phyloP scores from a whole-genome alignment of 495 filamentous ascomycete species.

The Bombardia bombarda region DNA sequence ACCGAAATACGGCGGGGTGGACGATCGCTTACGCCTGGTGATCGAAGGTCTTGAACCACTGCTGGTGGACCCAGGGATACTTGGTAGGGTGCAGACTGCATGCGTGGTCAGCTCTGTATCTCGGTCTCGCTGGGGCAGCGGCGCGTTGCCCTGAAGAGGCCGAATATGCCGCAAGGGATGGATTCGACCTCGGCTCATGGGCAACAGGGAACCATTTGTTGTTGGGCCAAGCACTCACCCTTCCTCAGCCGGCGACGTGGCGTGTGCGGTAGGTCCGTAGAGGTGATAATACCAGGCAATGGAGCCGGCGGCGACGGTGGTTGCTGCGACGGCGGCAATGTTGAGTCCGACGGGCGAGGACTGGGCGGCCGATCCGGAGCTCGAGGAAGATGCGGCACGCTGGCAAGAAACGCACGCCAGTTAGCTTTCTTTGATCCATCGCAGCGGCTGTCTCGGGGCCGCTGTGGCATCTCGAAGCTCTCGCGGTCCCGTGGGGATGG shows the following conservation, averaged over 20 bases:
- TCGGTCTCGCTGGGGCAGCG: constrained; percentile 3
- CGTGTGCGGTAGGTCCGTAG: constrained; percentile 78
- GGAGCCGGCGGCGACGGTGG: constrained; percentile 74
- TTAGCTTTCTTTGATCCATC: constrained; percentile 13
- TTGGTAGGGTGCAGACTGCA: constrained; percentile 77
- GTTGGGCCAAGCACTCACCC: constrained; percentile 61
- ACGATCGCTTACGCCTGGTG: constrained; percentile 72
- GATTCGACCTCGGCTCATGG: constrained; percentile 13
- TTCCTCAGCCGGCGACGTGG: constrained; percentile 92
- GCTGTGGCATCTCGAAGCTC: too few species aligned
- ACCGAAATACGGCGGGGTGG: not conserved
- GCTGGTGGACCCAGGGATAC: constrained; percentile 93
- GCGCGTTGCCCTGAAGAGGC: constrained; percentile 4
- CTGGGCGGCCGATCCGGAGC: constrained; percentile 47
- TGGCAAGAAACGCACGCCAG: constrained; percentile 29
- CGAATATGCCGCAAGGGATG: constrained; percentile 28
- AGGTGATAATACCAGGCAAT: constrained; percentile 94
- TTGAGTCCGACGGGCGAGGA: constrained; percentile 59
- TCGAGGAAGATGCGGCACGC: constrained; percentile 56
- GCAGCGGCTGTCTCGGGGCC: constrained; percentile 1
- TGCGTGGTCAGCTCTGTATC: constrained; percentile 19
- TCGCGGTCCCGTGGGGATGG: too few species aligned
- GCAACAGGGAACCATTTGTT: not conserved
- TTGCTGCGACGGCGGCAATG: constrained; percentile 74
- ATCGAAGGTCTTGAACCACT: constrained; percentile 91